Evolutionary conservation across 108 stramenopile genomes (phyloP).

Genomic region (Nannochloropsis salina): DNA sequence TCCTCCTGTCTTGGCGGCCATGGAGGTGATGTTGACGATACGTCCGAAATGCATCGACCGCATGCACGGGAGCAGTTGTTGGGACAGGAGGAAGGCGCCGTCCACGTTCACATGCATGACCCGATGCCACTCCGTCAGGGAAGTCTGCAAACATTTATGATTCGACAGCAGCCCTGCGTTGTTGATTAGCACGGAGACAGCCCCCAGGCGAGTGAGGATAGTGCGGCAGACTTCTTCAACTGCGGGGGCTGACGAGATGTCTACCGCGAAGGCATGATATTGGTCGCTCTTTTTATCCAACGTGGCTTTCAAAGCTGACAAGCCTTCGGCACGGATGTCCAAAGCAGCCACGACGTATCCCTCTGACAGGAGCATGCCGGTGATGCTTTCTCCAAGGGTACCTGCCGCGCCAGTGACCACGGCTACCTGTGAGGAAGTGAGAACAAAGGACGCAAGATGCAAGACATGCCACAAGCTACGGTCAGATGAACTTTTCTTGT

Average conservation of each 20-base stretch:
- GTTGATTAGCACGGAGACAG: not conserved
- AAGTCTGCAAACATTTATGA: not conserved
- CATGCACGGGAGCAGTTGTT: conserved; percentile 15
- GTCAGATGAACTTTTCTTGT: too few species aligned
- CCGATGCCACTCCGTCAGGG: not conserved
- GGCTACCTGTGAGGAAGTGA: not conserved
- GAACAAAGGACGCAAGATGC: not conserved
- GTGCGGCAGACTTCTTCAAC: not conserved
- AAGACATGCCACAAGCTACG: too few species aligned
- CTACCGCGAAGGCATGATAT: not conserved
- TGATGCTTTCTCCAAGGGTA: not conserved
- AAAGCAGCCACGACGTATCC: not conserved
- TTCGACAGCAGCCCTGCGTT: not conserved
- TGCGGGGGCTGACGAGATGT: not conserved
- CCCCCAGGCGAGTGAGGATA: conserved; percentile 9
- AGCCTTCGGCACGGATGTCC: not conserved
- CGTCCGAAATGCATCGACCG: not conserved
- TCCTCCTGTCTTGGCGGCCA: not conserved
- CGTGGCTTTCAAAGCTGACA: not conserved
- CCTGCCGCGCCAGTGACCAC: not conserved
- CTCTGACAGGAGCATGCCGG: not conserved
- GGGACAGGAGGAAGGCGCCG: not conserved
- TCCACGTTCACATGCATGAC: not conserved
- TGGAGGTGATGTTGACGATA: not conserved
- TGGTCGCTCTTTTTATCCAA: not conserved